phyloP scores from a whole-genome alignment of 2,329 filamentous ascomycete species.

The Exophiala bonariae region DNA sequence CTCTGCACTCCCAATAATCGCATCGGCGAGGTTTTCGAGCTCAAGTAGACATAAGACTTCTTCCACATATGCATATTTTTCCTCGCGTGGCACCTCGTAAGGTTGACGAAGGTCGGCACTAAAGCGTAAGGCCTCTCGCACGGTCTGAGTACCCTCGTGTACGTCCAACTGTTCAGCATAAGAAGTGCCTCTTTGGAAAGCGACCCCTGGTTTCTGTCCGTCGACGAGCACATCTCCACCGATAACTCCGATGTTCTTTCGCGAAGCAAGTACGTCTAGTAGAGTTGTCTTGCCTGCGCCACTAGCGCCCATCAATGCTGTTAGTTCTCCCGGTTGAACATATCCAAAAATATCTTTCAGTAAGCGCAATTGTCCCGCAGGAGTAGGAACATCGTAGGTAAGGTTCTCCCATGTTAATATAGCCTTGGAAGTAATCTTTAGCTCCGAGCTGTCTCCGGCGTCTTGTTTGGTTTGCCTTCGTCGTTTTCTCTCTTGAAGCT shows the following conservation, averaged over 20 bases:
- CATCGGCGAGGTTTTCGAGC: constrained; percentile 66
- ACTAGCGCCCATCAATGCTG: constrained; percentile 54
- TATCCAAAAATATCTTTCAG: constrained; percentile 50
- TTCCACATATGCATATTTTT: constrained; percentile 67
- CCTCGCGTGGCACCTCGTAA: constrained; percentile 55
- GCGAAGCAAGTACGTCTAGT: constrained; percentile 70
- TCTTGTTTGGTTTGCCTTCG: constrained; percentile 36
- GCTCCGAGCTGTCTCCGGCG: constrained; percentile 42
- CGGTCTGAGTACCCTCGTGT: constrained; percentile 62
- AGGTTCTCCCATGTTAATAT: constrained; percentile 56
- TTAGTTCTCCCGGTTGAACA: constrained; percentile 51
- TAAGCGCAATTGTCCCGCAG: constrained; percentile 45
- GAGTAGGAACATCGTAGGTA: constrained; percentile 51
- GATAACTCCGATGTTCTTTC: constrained; percentile 66
- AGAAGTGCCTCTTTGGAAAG: constrained; percentile 64
- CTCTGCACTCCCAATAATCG: constrained; percentile 63
- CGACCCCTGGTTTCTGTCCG: constrained; percentile 56
- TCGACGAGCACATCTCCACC: constrained; percentile 64
- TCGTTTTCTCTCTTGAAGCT: constrained; percentile 41
- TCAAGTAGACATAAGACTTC: constrained; percentile 65
- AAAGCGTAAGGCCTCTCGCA: constrained; percentile 67
- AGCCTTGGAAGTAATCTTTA: constrained; percentile 56
- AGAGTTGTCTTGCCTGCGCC: constrained; percentile 85
- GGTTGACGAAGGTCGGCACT: constrained; percentile 65
- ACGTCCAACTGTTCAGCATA: constrained; percentile 68